Percentiles rank a stretch among this genome's conserved stretches.
Evolutionary conservation across 805 yeast species (phyloP).

Genomic region (Zygoascus flipseniorum): DNA sequence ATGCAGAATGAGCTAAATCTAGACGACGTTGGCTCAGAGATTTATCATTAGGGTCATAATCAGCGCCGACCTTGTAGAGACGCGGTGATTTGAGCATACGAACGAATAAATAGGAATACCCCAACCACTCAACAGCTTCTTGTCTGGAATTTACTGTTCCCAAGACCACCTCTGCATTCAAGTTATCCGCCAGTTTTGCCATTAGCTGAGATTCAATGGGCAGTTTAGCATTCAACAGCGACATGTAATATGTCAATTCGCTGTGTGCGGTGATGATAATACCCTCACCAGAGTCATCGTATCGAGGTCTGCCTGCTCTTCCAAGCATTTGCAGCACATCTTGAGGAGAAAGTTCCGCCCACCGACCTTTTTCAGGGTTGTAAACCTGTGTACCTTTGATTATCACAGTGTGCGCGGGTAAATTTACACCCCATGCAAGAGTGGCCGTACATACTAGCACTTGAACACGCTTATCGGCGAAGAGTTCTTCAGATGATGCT

Average conservation of each 20-base stretch:
- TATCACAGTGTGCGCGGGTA: slow-evolving; percentile 91
- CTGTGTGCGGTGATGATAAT: slow-evolving; percentile 81
- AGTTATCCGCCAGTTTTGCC: slow-evolving; percentile 55
- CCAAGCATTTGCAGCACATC: slow-evolving; percentile 97
- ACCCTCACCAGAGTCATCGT: slow-evolving; percentile 89
- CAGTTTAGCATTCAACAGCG: slow-evolving; percentile 81
- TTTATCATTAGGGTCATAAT: slow-evolving; percentile 37
- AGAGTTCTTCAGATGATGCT: slow-evolving; percentile 70
- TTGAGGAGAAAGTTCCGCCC: slow-evolving; percentile 91
- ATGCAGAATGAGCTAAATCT: slow-evolving; percentile 71
- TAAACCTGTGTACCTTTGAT: slow-evolving; percentile 91
- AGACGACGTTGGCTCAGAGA: slow-evolving; percentile 44
- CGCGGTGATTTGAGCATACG: slow-evolving; percentile 70
- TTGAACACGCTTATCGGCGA: slow-evolving; percentile 80
- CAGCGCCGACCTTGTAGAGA: slow-evolving; percentile 67
- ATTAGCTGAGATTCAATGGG: slow-evolving; percentile 88
- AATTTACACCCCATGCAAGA: slow-evolving; percentile 93
- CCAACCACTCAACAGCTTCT: slow-evolving; percentile 76
- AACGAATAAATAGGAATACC: slow-evolving; percentile 67
- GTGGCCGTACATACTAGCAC: slow-evolving; percentile 88
- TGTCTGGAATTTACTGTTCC: slow-evolving; percentile 53
- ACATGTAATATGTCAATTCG: slow-evolving; percentile 80
- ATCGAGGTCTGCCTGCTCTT: slow-evolving; percentile 94
- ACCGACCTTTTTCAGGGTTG: slow-evolving; percentile 79
- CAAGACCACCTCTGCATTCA: slow-evolving; percentile 80